Percentiles rank a stretch among this genome's conserved stretches.
phyloP scores from a whole-genome alignment of 192 early-diverging fungal species.

The Linnemannia hyalina region DNA sequence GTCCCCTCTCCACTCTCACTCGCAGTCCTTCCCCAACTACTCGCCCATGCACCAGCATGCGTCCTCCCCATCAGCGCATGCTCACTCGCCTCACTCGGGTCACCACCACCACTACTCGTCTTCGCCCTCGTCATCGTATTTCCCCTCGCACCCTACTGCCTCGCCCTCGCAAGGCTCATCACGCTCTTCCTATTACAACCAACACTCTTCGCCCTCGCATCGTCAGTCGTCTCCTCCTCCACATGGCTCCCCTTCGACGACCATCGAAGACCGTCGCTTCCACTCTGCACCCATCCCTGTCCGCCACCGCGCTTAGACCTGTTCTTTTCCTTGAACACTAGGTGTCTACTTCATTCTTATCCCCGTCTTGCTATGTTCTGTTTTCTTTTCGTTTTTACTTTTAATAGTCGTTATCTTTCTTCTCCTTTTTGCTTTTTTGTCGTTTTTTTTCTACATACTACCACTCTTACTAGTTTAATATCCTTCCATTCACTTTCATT shows the following conservation, averaged over 20 bases:
- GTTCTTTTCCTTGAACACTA: background rate
- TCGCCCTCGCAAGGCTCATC: constrained; percentile 17
- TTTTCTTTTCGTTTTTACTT: background rate
- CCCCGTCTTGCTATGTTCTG: background rate
- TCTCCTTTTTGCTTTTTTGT: background rate
- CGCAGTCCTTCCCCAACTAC: constrained; percentile 52
- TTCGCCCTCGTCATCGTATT: constrained; percentile 43
- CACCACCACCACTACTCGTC: constrained; percentile 44
- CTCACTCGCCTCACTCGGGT: constrained; percentile 25
- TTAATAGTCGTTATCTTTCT: background rate
- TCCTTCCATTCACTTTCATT: background rate
- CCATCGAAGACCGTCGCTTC: constrained; percentile 45
- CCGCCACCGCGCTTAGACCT: constrained; percentile 17
- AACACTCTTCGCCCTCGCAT: constrained; percentile 7
- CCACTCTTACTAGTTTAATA: background rate
- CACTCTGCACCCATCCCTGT: constrained; percentile 56
- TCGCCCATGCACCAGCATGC: constrained; percentile 28
- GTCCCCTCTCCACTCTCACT: constrained; percentile 31
- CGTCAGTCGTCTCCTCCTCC: constrained; percentile 4
- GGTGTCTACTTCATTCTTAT: background rate
- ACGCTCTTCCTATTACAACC: constrained; percentile 28
- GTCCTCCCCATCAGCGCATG: constrained; percentile 14
- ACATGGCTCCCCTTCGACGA: constrained; percentile 17
- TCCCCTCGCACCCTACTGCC: background rate
- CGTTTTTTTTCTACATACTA: no score